phyloP scores from a whole-genome alignment of 306 rosid genomes.

The Vigna reflexopilosa region DNA sequence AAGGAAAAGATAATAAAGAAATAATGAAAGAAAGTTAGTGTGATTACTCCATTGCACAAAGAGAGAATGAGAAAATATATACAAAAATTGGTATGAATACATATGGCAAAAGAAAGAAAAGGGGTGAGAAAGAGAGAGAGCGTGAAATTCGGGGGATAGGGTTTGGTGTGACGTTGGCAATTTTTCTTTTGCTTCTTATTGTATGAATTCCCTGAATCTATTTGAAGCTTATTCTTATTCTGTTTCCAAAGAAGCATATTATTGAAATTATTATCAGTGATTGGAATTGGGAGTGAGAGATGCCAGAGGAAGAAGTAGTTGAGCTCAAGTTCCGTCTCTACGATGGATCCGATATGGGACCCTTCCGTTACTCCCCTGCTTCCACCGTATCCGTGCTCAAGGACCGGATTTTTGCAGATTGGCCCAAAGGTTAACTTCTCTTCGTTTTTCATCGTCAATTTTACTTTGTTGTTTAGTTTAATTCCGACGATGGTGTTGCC shows the following conservation, averaged over 20 bases:
- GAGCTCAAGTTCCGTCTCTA: slow-evolving; percentile 92
- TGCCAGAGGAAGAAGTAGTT: slow-evolving; percentile 87
- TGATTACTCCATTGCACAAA: neutral
- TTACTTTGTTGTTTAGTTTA: neutral
- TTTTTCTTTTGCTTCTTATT: neutral
- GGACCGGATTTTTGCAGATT: slow-evolving; percentile 79
- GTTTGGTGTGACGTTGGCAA: neutral
- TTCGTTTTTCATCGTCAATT: neutral
- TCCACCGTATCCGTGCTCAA: slow-evolving; percentile 77
- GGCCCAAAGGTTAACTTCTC: slow-evolving; percentile 81
- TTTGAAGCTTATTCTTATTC: neutral
- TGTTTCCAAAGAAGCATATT: neutral
- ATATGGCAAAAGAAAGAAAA: neutral
- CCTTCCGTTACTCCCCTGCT: slow-evolving; percentile 76
- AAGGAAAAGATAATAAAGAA: no score
- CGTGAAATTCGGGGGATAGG: neutral
- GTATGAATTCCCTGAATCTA: neutral
- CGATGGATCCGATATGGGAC: slow-evolving; percentile 93
- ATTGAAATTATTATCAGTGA: neutral
- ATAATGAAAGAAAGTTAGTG: no score
- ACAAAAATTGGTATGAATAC: no score
- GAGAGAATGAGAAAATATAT: neutral
- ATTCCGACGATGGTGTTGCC: slow-evolving; percentile 12
- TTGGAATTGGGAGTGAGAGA: slow-evolving; percentile 45
- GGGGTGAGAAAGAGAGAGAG: neutral